Evolutionary conservation across 345 rosid genomes (phyloP), one percentile per base, ranked within the genome.

Genomic region (Gossypium thurberi): DNA sequence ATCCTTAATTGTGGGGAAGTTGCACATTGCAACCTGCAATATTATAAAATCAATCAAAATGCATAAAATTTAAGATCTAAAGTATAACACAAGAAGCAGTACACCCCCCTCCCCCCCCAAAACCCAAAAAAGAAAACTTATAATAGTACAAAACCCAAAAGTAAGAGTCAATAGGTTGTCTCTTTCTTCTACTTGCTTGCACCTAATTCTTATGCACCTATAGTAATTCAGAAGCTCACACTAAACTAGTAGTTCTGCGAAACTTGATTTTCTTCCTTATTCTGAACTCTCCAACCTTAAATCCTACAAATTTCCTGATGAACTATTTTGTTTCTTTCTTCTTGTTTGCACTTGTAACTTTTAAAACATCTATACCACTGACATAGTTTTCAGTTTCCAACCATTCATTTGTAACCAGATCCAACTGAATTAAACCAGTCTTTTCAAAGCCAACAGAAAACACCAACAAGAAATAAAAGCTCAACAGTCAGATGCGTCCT

Each of bases 1-100:
- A 86, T 90, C 98, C 82, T 94, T 91, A 52, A 94, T 78, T 25
- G 97, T 82, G 40, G 97, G 95, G 73, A 91, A 94, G 83, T 90
- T 94, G 76, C 97, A 94, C 90, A 88, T 83, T 77, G 98, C 97
- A 72, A 91, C 97, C 98, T 94, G 87, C 52, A 85, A 74, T 63
- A 71, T 79, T 17, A 60, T 46, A 52, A 58, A 72, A 6, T 26
- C 6, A 48, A 40, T 26, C 33, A 18, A 26, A 47, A 47, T 21
- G 33, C 42, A 23, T 25, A 67, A 47, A 21, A 8, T 23, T 14
- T 67, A 47, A 65, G 21, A 14, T 66, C 2, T 56, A 26, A 23
- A 42, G 59, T 43, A 43, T n/a, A 47, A 71, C 3, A 58, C 26
- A 14, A 71, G 48, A 33, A 40, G 18, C 43, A 28, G 6, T 4